Evolutionary conservation across 2,329 filamentous ascomycete species (phyloP).

Genomic region (Pestalotiopsis sp.): DNA sequence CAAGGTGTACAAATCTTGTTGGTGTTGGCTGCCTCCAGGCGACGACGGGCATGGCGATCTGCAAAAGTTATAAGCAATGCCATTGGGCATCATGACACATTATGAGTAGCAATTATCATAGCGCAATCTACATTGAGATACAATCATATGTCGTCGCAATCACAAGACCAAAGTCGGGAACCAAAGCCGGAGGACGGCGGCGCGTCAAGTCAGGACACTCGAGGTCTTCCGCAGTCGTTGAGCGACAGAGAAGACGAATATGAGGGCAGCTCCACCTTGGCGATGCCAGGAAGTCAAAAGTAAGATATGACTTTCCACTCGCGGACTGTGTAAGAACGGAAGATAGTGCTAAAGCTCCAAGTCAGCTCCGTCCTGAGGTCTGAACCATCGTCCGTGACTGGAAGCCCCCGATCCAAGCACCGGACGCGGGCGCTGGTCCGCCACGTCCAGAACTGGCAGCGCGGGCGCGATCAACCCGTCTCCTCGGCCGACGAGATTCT

Average conservation of each 20-base stretch:
- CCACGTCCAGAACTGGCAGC: constrained; percentile 15
- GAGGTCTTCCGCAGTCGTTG: not conserved
- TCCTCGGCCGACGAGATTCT: constrained; percentile 13
- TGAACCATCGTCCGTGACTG: not conserved
- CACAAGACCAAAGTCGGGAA: not conserved
- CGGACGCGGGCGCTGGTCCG: constrained; percentile 13
- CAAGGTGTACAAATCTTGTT: not conserved
- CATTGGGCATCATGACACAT: not conserved
- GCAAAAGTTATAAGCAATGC: not conserved
- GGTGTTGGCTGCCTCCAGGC: not conserved
- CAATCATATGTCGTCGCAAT: not conserved
- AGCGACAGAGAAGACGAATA: not conserved
- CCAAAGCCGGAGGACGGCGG: not conserved
- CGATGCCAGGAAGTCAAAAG: not conserved
- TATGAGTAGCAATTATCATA: not conserved
- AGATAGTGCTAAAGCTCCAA: not conserved
- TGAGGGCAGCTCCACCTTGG: not conserved
- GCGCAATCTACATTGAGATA: not conserved
- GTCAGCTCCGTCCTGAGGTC: not conserved
- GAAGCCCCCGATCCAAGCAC: constrained; percentile 4
- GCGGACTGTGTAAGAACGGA: not conserved
- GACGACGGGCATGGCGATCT: too few relatives aligned
- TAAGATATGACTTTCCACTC: not conserved
- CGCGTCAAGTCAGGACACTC: not conserved
- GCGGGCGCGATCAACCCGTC: constrained; percentile 4